A percentile compares a stretch with the other conserved stretches of the same genome.
phyloP scores from a whole-genome alignment of 2,329 filamentous ascomycete genomes.

The Colletotrichum eleusines region DNA sequence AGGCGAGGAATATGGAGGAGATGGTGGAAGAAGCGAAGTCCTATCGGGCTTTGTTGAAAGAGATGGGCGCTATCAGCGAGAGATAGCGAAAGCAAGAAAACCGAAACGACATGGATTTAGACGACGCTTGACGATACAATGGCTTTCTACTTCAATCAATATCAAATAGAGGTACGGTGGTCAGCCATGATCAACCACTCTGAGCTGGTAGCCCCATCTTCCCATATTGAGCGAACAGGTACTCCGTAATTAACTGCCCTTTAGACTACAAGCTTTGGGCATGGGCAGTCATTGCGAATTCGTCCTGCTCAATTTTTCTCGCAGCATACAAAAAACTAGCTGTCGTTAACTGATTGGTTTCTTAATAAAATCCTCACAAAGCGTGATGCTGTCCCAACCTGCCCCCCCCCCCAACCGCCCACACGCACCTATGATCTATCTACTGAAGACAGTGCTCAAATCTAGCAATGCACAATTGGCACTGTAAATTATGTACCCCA shows the following conservation, averaged over 20 bases:
- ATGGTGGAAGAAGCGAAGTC: constrained; percentile 84
- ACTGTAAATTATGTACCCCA: constrained; percentile 17
- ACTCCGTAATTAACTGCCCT: too few species aligned
- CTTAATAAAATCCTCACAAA: not conserved
- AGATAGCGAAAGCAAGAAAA: constrained; percentile 11
- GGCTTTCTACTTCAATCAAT: not conserved
- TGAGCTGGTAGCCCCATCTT: not conserved
- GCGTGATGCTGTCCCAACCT: not conserved
- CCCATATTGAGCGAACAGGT: not conserved
- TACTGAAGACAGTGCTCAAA: not conserved
- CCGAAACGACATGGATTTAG: not conserved
- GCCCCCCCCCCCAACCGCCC: constrained; percentile 18
- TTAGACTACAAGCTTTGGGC: too few species aligned
- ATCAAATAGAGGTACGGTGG: not conserved
- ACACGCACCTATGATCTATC: too few species aligned
- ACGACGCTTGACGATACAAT: not conserved
- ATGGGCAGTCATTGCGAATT: too few species aligned
- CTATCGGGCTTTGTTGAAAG: constrained; percentile 66
- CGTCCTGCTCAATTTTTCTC: too few species aligned
- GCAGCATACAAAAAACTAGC: not conserved
- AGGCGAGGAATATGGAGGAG: constrained; percentile 75
- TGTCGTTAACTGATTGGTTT: too few species aligned
- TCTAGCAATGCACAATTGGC: accelerated
- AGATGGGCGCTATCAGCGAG: constrained; percentile 51
- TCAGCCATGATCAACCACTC: not conserved